Percentiles rank a stretch among this genome's conserved stretches.
phyloP scores from a whole-genome alignment of 768 basidiomycete genomes.

The Tylopilus rubrobrunneus region DNA sequence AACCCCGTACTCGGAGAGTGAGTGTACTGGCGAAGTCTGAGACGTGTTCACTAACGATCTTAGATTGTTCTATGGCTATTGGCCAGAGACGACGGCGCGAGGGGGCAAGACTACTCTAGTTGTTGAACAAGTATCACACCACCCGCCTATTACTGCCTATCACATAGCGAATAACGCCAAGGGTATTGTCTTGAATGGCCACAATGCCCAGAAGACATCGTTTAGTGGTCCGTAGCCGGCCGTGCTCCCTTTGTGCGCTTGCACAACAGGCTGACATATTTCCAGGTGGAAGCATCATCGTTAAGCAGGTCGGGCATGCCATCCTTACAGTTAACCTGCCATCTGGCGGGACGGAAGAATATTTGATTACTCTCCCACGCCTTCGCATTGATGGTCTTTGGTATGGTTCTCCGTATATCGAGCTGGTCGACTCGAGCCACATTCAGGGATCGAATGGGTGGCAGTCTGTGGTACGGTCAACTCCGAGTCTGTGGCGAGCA shows the following conservation, averaged over 20 bases:
- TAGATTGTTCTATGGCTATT: slow-evolving; percentile 84
- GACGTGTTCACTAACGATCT: slow-evolving; percentile 1
- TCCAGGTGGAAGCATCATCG: slow-evolving; percentile 67
- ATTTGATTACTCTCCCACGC: slow-evolving; percentile 87
- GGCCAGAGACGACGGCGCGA: slow-evolving; percentile 65
- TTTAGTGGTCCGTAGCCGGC: slow-evolving; percentile 60
- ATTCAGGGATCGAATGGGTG: slow-evolving; percentile 69
- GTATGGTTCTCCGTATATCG: slow-evolving; percentile 90
- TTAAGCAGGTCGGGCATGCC: slow-evolving; percentile 96
- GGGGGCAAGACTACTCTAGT: slow-evolving; percentile 80
- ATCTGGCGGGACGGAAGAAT: slow-evolving; percentile 58
- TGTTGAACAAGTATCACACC: slow-evolving; percentile 97
- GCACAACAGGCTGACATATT: slow-evolving; percentile 1
- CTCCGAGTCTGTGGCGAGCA: background rate
- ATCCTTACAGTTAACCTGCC: slow-evolving; percentile 65
- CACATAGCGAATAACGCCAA: slow-evolving; percentile 78
- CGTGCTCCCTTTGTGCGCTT: background rate
- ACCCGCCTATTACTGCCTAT: slow-evolving; percentile 86
- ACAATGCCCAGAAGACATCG: slow-evolving; percentile 93
- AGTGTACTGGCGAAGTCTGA: slow-evolving; percentile 29
- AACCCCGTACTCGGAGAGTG: slow-evolving; percentile 95
- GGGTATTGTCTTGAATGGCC: slow-evolving; percentile 74
- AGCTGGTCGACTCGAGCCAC: slow-evolving; percentile 77
- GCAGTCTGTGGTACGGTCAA: slow-evolving; percentile 42
- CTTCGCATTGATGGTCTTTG: slow-evolving; percentile 92